Evolutionary conservation across 176 grass and related monocot species (phyloP).

Genomic region (Juncus effusus): DNA sequence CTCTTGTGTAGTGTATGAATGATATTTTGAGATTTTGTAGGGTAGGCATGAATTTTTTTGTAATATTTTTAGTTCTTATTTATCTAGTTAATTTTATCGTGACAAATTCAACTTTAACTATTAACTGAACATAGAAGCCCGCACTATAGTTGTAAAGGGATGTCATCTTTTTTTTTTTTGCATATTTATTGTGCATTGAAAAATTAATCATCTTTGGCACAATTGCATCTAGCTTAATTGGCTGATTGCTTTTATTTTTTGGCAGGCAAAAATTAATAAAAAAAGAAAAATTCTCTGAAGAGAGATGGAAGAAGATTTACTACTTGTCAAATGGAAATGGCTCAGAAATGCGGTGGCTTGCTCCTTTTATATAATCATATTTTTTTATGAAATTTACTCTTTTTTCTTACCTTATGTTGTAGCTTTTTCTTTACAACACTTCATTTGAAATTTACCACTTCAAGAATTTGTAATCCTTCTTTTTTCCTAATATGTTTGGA

Average conservation of each 20-base stretch:
- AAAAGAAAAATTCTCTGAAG: slow-evolving; percentile 77
- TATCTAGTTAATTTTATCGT: no score
- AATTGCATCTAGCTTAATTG: no score
- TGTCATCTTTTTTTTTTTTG: no score
- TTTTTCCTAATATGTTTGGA: neutral
- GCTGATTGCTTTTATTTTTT: slow-evolving; percentile 15
- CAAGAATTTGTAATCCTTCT: neutral
- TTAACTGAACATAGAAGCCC: no score
- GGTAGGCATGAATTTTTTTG: no score
- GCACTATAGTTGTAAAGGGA: no score
- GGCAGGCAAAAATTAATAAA: slow-evolving; percentile 89
- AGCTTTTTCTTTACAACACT: slow-evolving; percentile 3
- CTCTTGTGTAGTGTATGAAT: no score
- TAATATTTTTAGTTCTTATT: no score
- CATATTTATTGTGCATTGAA: no score
- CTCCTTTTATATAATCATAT: slow-evolving; percentile 64
- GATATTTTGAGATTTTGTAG: no score
- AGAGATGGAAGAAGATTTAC: slow-evolving; percentile 93
- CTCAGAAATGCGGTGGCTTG: slow-evolving; percentile 95
- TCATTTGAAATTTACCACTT: neutral
- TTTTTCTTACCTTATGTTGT: neutral
- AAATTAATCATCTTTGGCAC: no score
- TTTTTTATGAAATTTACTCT: slow-evolving; percentile 7
- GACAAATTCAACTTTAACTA: no score
- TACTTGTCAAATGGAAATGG: slow-evolving; percentile 99